Percentiles rank a stretch among this genome's conserved stretches.
phyloP scores from a whole-genome alignment of 805 yeast genomes.

The Starmerella vaccinii region DNA sequence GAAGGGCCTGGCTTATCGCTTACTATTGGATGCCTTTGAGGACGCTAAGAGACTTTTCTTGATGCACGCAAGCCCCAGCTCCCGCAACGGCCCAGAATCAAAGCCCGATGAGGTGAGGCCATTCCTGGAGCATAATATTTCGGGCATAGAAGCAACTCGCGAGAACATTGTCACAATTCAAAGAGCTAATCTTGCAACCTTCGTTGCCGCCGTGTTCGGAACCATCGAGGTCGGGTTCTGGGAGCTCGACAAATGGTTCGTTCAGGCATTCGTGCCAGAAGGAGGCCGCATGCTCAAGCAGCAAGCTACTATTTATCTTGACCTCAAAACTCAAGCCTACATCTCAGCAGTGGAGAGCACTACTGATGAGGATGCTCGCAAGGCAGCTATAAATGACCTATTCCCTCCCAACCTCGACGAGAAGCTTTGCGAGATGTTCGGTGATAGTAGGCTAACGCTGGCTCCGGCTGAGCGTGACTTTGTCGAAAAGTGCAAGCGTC shows the following conservation, averaged over 20 bases:
- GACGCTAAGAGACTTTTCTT: slow-evolving; percentile 58
- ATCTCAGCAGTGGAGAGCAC: slow-evolving; percentile 62
- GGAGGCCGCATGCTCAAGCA: slow-evolving; percentile 57
- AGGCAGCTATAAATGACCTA: slow-evolving; percentile 61
- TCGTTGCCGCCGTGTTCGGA: slow-evolving; percentile 77
- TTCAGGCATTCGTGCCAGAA: slow-evolving; percentile 78
- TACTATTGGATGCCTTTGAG: slow-evolving; percentile 65
- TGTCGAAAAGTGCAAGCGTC: slow-evolving; percentile 55
- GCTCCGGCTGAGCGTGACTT: slow-evolving; percentile 77
- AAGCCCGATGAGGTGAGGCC: slow-evolving; percentile 19
- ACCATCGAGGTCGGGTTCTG: slow-evolving; percentile 78
- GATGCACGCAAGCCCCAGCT: slow-evolving; percentile 12
- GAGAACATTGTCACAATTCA: slow-evolving; percentile 53
- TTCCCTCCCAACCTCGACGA: slow-evolving; percentile 56
- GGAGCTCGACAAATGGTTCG: slow-evolving; percentile 70
- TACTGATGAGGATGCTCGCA: slow-evolving; percentile 43
- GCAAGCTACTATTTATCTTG: slow-evolving; percentile 70
- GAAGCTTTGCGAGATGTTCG: slow-evolving; percentile 27
- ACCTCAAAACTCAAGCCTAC: slow-evolving; percentile 89
- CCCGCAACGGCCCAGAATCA: slow-evolving; percentile 12
- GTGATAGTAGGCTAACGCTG: slow-evolving; percentile 31
- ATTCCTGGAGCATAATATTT: slow-evolving; percentile 15
- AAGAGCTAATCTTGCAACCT: slow-evolving; percentile 80
- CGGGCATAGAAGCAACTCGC: slow-evolving; percentile 19
- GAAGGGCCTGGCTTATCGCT: slow-evolving; percentile 48